Evolutionary conservation across 2,329 filamentous ascomycete species (phyloP), one percentile per base, ranked within the genome.

Genomic region (Lecanicillium sp.): DNA sequence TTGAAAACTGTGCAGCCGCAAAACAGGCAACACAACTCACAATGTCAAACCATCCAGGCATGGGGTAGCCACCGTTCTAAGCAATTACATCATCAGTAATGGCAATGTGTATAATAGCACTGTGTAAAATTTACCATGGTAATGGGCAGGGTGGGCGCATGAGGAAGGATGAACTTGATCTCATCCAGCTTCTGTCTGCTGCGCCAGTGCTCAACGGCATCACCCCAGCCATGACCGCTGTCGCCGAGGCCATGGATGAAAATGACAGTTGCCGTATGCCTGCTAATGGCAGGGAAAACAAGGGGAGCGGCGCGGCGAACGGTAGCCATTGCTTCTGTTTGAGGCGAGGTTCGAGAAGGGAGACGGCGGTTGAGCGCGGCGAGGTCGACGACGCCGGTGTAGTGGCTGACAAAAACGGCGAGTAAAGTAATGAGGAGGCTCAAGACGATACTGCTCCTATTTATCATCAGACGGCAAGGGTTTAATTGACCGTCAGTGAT

Each of bases 231-330:
- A 49, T 77, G 69, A 31, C 84, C 85, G 20, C 72, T 83, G 58
- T 97, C 92, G 46, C 92, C 92, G 29, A 98, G 71, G 12, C 92
- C 92, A 60, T 98, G 92, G 37, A 86, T 74, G 63, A 96, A 88
- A 54, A 98, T 97, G 53, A 97, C 84, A 3, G 90, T 96, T 17
- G 88, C 88, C 28, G 92, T 96, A 65, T 97, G 92, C 56, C 78
- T 79, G 57, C 77, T 84, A 25, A 85, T 67, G 29, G 89, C 86
- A 19, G 87, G 86, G 44, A 94, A 80, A 15, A 92, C 72, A 39
- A 92, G 68, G 12, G 79, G 77, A 13, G 64, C 57, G 17, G 58
- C 39, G 29, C 59, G 54, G n/a, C 53, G 44, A 25, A 60, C 36
- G 6, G 57, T 47, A 29, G 55, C 39, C 51, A 54, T 49, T 25